Conservation (phyloP, 768 basidiomycete genomes). For the Udeniomyces megalosporus region DNA sequence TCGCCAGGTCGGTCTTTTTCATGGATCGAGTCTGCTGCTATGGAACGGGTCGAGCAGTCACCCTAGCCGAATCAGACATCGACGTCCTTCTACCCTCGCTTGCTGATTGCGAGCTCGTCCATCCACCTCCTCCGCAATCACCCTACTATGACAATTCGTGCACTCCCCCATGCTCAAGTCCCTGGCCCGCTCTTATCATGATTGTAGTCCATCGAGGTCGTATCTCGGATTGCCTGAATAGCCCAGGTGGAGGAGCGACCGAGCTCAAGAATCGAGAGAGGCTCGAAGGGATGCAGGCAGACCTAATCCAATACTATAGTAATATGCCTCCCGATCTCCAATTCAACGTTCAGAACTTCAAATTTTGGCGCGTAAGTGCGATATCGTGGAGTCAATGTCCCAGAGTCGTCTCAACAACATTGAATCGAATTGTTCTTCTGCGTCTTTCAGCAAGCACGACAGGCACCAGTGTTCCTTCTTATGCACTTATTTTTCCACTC, state of each 20-base stretch:
- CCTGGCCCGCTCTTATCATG: slow-evolving; percentile 7
- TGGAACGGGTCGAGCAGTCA: slow-evolving; percentile 6
- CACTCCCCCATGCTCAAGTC: background rate
- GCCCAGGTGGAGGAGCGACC: background rate
- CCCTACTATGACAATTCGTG: background rate
- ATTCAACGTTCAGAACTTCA: background rate
- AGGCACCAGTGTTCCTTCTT: no score
- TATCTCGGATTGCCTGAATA: slow-evolving; percentile 8
- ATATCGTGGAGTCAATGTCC: no score
- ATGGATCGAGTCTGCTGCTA: slow-evolving; percentile 9
- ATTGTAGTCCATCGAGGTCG: slow-evolving; percentile 1
- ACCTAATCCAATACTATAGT: slow-evolving; percentile 11
- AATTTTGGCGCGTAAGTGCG: background rate
- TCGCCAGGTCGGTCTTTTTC: slow-evolving; percentile 4
- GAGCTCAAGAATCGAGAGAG: background rate
- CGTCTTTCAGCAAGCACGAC: no score
- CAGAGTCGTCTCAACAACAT: no score
- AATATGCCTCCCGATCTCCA: background rate
- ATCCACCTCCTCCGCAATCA: background rate
- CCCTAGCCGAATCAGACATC: slow-evolving; percentile 10
- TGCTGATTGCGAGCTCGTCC: slow-evolving; percentile 4
- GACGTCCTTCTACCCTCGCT: slow-evolving; percentile 6
- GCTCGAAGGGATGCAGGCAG: slow-evolving; percentile 7
- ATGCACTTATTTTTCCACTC: slow-evolving; percentile 2
- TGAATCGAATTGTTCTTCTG: no score